These are phyloP conservation scores for Exserohilum rostratum DNA, from an alignment of 2,329 filamentous ascomycete genomes.

Conservation along the genomic window DNA sequence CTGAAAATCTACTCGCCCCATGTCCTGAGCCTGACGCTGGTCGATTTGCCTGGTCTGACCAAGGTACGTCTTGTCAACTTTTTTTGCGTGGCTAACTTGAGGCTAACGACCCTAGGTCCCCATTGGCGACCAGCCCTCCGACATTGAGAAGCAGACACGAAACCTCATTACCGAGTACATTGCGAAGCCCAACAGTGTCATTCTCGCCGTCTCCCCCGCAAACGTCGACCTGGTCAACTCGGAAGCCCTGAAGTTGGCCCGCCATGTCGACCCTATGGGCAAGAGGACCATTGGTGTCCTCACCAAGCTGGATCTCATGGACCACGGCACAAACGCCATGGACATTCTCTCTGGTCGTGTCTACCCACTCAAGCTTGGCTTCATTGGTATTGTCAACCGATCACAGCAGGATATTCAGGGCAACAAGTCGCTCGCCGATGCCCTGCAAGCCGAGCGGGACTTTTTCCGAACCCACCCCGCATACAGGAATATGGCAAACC, in stretches of 20 bases:
- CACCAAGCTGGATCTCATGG: conserved; percentile 97
- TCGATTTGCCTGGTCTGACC: conserved; percentile 93
- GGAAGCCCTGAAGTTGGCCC: conserved; percentile 92
- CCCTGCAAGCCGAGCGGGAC: conserved; percentile 84
- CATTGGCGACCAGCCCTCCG: conserved; percentile 94
- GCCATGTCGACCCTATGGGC: conserved; percentile 94
- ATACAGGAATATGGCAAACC: conserved; percentile 91
- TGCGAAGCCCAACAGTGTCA: conserved; percentile 97
- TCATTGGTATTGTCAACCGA: conserved; percentile 96
- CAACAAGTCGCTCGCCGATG: conserved; percentile 92
- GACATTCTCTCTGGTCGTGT: conserved; percentile 97
- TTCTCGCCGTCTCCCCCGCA: conserved; percentile 93
- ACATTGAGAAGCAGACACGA: conserved; percentile 98
- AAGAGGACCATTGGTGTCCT: conserved; percentile 94
- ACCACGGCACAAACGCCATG: conserved; percentile 95
- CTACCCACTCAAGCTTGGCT: conserved; percentile 94
- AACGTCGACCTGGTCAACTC: conserved; percentile 99
- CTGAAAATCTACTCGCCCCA: conserved; percentile 98
- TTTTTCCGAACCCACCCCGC: conserved; percentile 98
- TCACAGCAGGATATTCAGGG: conserved; percentile 98
- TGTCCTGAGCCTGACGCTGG: conserved; percentile 92
- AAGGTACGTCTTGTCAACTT: conserved; percentile 64
- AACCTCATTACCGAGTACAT: conserved; percentile 98
- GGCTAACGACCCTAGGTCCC: conserved; percentile 68
- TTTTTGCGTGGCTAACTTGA: conserved; percentile 1